phyloP scores from a whole-genome alignment of 768 basidiomycete genomes.

The Macrocybe gigantea region DNA sequence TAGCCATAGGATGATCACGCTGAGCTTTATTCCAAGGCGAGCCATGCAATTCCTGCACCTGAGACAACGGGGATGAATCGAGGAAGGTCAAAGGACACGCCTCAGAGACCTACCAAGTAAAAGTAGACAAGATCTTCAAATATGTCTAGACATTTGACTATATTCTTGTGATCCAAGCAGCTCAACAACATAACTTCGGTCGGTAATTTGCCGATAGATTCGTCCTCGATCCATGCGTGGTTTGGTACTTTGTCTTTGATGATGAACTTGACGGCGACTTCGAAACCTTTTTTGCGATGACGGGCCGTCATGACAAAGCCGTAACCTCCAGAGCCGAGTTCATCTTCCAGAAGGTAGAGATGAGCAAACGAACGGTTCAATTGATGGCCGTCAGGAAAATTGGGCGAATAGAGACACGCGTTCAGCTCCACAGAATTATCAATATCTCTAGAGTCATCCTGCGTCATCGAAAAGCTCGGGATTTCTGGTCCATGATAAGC shows the following conservation, averaged over 20 bases:
- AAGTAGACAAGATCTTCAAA: slow-evolving; percentile 83
- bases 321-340: slow-evolving; percentile 88
- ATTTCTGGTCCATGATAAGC: too few relatives aligned
- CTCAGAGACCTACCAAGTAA: slow-evolving; percentile 62
- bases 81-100: background rate
- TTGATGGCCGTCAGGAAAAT: slow-evolving; percentile 55
- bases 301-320: slow-evolving; percentile 91
- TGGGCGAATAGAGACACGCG: slow-evolving; percentile 28
- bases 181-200: slow-evolving; percentile 77
- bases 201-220: slow-evolving; percentile 59
- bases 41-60: slow-evolving; percentile 93
- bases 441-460: background rate
- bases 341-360: slow-evolving; percentile 59
- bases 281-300: slow-evolving; percentile 49
- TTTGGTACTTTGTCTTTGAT: slow-evolving; percentile 68
- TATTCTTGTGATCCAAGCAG: slow-evolving; percentile 69
- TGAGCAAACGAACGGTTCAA: slow-evolving; percentile 57
- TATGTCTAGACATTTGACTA: slow-evolving; percentile 78
- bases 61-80: slow-evolving; percentile 3
- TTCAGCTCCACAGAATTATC: slow-evolving; percentile 9
- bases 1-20: slow-evolving; percentile 15
- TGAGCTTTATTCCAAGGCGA: slow-evolving; percentile 70
- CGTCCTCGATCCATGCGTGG: slow-evolving; percentile 59
- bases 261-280: slow-evolving; percentile 95
- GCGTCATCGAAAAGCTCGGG: background rate